A percentile compares a stretch with the other conserved stretches of the same genome.
Evolutionary conservation across 2,329 filamentous ascomycete species (phyloP).

Genomic region (Fusarium goolgardi): DNA sequence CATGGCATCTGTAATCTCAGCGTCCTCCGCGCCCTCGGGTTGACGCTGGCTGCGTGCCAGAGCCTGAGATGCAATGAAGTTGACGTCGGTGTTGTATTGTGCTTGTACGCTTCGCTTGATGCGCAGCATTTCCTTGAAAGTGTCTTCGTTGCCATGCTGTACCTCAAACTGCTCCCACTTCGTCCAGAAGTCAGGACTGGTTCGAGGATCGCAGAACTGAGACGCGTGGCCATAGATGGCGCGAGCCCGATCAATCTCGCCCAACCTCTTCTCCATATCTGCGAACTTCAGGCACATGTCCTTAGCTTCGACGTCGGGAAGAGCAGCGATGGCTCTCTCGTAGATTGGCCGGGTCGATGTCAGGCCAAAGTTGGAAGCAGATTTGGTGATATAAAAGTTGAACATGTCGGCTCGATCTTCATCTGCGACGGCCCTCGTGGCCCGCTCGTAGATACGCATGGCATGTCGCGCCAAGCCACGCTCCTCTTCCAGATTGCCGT

Average conservation of each 20-base stretch:
- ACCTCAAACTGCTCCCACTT: slow-evolving; percentile 99
- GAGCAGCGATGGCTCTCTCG: slow-evolving; percentile 91
- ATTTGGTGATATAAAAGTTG: slow-evolving; percentile 99
- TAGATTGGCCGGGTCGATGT: slow-evolving; percentile 96
- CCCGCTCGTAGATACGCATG: slow-evolving; percentile 98
- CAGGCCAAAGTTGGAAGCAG: slow-evolving; percentile 95
- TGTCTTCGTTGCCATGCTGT: slow-evolving; percentile 98
- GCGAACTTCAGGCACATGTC: slow-evolving; percentile 99
- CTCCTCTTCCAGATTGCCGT: slow-evolving; percentile 96
- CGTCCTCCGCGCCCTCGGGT: slow-evolving; percentile 56
- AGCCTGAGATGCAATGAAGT: slow-evolving; percentile 96
- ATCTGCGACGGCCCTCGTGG: slow-evolving; percentile 92
- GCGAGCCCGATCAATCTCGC: slow-evolving; percentile 93
- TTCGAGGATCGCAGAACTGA: slow-evolving; percentile 96
- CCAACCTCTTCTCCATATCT: slow-evolving; percentile 91
- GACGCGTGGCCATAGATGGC: slow-evolving; percentile 97
- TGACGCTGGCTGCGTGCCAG: slow-evolving; percentile 83
- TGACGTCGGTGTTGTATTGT: slow-evolving; percentile 98
- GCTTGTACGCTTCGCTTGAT: slow-evolving; percentile 98
- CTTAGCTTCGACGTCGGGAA: slow-evolving; percentile 92
- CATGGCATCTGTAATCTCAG: slow-evolving; percentile 81
- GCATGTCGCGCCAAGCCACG: slow-evolving; percentile 93
- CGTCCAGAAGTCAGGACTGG: slow-evolving; percentile 89
- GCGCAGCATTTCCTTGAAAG: slow-evolving; percentile 98
- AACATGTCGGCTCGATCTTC: slow-evolving; percentile 98